Evolutionary conservation across 495 filamentous ascomycete species (phyloP), one percentile per base, ranked within the genome.

Genomic region (Hypoxylon fuscum): DNA sequence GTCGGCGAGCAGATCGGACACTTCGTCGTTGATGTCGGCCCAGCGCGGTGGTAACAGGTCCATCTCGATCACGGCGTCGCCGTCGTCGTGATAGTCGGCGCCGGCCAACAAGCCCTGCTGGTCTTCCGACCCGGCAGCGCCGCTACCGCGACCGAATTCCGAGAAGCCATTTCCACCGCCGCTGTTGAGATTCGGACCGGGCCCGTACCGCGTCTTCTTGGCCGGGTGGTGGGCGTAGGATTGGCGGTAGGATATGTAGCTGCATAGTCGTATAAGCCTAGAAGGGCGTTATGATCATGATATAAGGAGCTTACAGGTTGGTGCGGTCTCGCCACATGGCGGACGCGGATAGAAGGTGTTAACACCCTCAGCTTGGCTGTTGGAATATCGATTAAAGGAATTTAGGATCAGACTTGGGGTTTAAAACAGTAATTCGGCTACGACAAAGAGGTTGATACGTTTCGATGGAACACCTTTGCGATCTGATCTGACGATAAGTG

Each of bases 241-340:
- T 78, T 98, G 95, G 55, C 95, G 93, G 81, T 98, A 98, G 70
- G 95, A 97, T 72, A 98, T 96, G 76, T 93, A 98, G 71, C 95
- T 97, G 69, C 18, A 54, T 22, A 3, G 12, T 1, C 2, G 25
- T 27, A 8, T 51, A 18, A 65, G 55, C 50, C 12, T 45, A 1
- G 5, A 12, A n/a, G 22, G 44, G 23, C 18, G n/a, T n/a, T n/a
- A n/a, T n/a, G n/a, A n/a, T n/a, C n/a, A n/a, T n/a, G n/a, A n/a
- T n/a, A n/a, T n/a, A n/a, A n/a, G n/a, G n/a, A 38, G 69, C 83
- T 58, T 84, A 97, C 94, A 98, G 89, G 73, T 98, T 98, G 45
- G 96, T 98, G 78, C 95, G 87, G 84, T 98, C 95, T 80, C 95
- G 92, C 90, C 91, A 97, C 90, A 96, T 94, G 69, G 81, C 87